Evolutionary conservation across 2,329 filamentous ascomycete species (phyloP).

Genomic region (Diaporthe citrichinensis): DNA sequence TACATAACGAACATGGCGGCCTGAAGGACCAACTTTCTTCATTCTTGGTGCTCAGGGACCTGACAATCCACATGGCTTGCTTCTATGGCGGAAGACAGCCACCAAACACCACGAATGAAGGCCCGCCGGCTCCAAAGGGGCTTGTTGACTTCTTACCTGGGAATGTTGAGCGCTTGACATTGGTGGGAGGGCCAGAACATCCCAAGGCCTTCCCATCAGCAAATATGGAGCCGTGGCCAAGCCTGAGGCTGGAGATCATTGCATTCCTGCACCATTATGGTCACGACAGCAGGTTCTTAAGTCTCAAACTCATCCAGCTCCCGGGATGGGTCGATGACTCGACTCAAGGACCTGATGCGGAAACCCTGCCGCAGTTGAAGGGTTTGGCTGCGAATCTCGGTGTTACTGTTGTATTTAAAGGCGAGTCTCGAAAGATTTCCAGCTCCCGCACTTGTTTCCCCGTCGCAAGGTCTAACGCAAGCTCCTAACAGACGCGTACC

Average conservation of each 20-base stretch:
- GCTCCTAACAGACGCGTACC: background rate
- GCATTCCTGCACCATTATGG: background rate
- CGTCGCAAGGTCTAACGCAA: background rate
- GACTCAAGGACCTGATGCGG: background rate
- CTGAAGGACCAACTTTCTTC: background rate
- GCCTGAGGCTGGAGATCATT: background rate
- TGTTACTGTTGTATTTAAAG: background rate
- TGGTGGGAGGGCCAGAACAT: background rate
- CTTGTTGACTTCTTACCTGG: background rate
- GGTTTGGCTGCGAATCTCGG: background rate
- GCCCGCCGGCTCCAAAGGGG: no score
- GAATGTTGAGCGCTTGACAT: background rate
- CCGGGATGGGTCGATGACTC: background rate
- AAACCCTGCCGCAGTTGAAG: background rate
- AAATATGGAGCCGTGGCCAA: background rate
- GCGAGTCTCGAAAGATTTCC: background rate
- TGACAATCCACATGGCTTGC: conserved; percentile 14
- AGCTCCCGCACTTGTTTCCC: rapidly evolving
- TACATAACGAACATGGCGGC: background rate
- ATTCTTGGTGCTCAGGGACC: background rate
- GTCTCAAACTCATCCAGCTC: background rate
- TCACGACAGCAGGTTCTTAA: background rate
- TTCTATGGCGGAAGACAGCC: background rate
- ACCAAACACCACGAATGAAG: background rate
- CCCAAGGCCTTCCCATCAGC: no score